These are phyloP conservation scores for Flaveria trinervia DNA, from an alignment of 129 eudicot species.

Conservation along the genomic window DNA sequence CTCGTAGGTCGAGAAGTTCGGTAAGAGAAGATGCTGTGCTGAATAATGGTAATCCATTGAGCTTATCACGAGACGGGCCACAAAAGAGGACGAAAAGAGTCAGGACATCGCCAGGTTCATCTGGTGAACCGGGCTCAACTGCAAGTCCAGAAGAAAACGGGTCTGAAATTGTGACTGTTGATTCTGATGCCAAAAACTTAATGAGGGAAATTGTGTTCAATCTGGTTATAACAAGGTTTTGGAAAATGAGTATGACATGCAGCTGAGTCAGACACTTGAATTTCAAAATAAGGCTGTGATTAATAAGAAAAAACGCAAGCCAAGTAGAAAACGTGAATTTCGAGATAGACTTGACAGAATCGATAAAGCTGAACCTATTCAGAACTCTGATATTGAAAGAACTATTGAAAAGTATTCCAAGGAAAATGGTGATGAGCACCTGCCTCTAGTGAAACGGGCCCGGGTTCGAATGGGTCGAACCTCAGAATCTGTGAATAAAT, in stretches of 20 bases:
- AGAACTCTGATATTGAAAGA: slow-evolving; percentile 34
- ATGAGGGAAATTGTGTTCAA: slow-evolving; percentile 57
- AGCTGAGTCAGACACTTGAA: slow-evolving; percentile 58
- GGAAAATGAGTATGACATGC: slow-evolving; percentile 46
- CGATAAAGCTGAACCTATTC: slow-evolving; percentile 31
- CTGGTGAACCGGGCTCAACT: slow-evolving; percentile 47
- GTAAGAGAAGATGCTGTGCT: slow-evolving; percentile 37
- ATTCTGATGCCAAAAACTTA: slow-evolving; percentile 52
- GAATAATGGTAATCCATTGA: slow-evolving; percentile 38
- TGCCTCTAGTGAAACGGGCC: slow-evolving; percentile 89
- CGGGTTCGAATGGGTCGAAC: slow-evolving; percentile 85
- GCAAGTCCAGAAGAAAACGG: slow-evolving; percentile 62
- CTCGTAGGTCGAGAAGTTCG: slow-evolving; percentile 65
- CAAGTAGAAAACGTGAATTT: slow-evolving; percentile 59
- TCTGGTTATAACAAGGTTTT: slow-evolving; percentile 49
- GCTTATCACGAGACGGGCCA: slow-evolving; percentile 45
- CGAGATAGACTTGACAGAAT: slow-evolving; percentile 35
- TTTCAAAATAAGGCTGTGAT: slow-evolving; percentile 52
- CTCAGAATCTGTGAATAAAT: slow-evolving; percentile 34
- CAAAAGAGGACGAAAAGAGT: slow-evolving; percentile 60
- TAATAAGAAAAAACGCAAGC: slow-evolving; percentile 77
- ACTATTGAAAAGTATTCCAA: slow-evolving; percentile 35
- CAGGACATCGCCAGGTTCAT: slow-evolving; percentile 53
- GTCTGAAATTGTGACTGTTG: slow-evolving; percentile 55
- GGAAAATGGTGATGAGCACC: slow-evolving; percentile 88